A percentile compares a stretch with the other conserved stretches of the same genome.
phyloP scores from a whole-genome alignment of 805 yeast genomes.

The Naumovozyma baii region DNA sequence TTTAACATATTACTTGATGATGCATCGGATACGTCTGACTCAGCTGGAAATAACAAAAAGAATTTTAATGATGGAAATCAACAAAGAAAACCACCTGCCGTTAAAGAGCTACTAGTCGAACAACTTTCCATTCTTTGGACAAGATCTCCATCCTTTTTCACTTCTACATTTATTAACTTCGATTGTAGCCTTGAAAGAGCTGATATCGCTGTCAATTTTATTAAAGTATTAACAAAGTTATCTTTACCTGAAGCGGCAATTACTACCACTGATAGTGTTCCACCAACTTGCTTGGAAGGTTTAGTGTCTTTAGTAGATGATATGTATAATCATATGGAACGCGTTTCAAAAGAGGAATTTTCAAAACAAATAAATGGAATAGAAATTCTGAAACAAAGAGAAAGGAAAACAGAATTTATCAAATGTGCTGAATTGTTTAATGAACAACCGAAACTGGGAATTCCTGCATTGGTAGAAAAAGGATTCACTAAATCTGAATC shows the following conservation, averaged over 20 bases:
- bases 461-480: constrained; percentile 50
- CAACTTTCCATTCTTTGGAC: constrained; percentile 75
- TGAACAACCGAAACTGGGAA: constrained; percentile 67
- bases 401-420: constrained; percentile 63
- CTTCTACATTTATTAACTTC: constrained; percentile 66
- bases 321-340: constrained; percentile 38
- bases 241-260: constrained; percentile 81
- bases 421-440: constrained; percentile 69
- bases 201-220: constrained; percentile 58
- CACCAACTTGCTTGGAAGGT: constrained; percentile 90
- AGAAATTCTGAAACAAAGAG: constrained; percentile 26
- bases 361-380: constrained; percentile 15
- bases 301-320: constrained; percentile 60
- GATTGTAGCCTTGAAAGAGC: constrained; percentile 86
- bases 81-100: constrained; percentile 30
- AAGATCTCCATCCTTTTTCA: constrained; percentile 67
- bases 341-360: constrained; percentile 15
- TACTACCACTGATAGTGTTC: constrained; percentile 73
- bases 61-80: not conserved
- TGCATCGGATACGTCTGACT: constrained; percentile 8
- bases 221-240: constrained; percentile 64
- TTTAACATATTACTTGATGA: constrained; percentile 44
- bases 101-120: constrained; percentile 78
- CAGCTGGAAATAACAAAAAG: constrained; percentile 9
- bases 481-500: constrained; percentile 47